Evolutionary conservation across 768 basidiomycete genomes (phyloP).

Genomic region (Suillus sp.): DNA sequence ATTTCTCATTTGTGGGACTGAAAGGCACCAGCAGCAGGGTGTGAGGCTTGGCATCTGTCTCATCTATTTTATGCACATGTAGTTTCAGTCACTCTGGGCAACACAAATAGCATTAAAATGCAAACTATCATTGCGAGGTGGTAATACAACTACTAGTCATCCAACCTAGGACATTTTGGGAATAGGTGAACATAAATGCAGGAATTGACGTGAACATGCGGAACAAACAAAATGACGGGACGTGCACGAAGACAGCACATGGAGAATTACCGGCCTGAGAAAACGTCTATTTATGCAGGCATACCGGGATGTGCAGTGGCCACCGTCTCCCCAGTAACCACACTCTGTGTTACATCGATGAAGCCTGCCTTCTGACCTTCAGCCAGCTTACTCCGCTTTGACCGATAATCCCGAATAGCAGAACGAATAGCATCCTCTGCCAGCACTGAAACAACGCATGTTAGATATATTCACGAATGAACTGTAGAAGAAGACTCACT

Average conservation of each 20-base stretch:
- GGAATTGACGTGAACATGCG: slow-evolving; percentile 2
- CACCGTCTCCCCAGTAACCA: slow-evolving; percentile 53
- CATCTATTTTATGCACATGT: neutral
- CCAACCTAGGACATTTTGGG: slow-evolving; percentile 14
- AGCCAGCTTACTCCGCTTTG: slow-evolving; percentile 65
- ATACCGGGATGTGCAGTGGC: slow-evolving; percentile 52
- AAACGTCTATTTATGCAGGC: slow-evolving; percentile 23
- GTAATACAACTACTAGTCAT: slow-evolving; percentile 12
- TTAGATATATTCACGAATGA: slow-evolving; percentile 22
- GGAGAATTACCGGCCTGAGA: slow-evolving; percentile 9
- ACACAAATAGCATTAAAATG: slow-evolving; percentile 7
- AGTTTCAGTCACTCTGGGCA: neutral
- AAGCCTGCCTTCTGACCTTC: slow-evolving; percentile 61
- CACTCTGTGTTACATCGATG: slow-evolving; percentile 68
- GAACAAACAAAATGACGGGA: slow-evolving; percentile 7
- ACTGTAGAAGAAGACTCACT: slow-evolving; percentile 52
- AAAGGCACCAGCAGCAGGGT: slow-evolving; percentile 39
- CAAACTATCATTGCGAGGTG: slow-evolving; percentile 9
- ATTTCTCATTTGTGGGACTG: slow-evolving; percentile 75
- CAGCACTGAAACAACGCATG: slow-evolving; percentile 60
- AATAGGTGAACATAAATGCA: slow-evolving; percentile 26
- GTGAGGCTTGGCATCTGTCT: slow-evolving; percentile 17
- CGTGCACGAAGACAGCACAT: slow-evolving; percentile 1
- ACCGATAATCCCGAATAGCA: slow-evolving; percentile 93
- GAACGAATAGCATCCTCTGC: slow-evolving; percentile 99